Percentiles rank a stretch among this genome's conserved stretches.
phyloP scores from a whole-genome alignment of 352 stramenopile genomes.

The Thalassiosira ordinaria region DNA sequence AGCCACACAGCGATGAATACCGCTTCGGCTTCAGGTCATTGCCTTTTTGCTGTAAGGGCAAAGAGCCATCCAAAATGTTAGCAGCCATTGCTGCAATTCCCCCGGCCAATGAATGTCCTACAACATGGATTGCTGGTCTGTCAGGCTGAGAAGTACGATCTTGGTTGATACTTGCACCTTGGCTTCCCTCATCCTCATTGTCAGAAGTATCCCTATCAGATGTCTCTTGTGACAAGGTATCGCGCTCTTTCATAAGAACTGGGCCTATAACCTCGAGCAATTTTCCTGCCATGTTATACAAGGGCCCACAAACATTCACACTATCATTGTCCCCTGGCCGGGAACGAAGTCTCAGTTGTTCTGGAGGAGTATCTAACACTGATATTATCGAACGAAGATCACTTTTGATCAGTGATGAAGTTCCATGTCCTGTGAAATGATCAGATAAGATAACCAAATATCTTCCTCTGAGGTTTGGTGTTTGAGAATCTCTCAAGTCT shows the following conservation, averaged over 20 bases:
- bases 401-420: not conserved
- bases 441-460: slow-evolving; percentile 68
- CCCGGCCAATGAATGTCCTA: slow-evolving; percentile 75
- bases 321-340: slow-evolving; percentile 19
- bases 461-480: slow-evolving; percentile 39
- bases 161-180: not conserved
- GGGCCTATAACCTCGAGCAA: slow-evolving; percentile 62
- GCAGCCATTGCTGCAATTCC: slow-evolving; percentile 70
- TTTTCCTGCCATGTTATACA: slow-evolving; percentile 65
- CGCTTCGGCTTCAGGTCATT: slow-evolving; percentile 29
- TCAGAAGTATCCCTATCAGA: not conserved
- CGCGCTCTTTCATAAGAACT: slow-evolving; percentile 14
- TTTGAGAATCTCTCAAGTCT: slow-evolving; percentile 4
- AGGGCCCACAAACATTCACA: slow-evolving; percentile 58
- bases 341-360: slow-evolving; percentile 38
- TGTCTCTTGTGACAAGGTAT: not conserved
- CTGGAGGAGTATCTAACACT: slow-evolving; percentile 43
- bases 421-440: not conserved
- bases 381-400: slow-evolving; percentile 49
- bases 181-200: slow-evolving; percentile 4
- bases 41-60: slow-evolving; percentile 49
- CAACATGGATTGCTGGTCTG: slow-evolving; percentile 74
- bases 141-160: not conserved
- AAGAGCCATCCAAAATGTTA: slow-evolving; percentile 73
- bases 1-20: slow-evolving; percentile 32